phyloP scores from a whole-genome alignment of 225 moss, liverwort and hornwort species.

The Pleurozium schreberi region DNA sequence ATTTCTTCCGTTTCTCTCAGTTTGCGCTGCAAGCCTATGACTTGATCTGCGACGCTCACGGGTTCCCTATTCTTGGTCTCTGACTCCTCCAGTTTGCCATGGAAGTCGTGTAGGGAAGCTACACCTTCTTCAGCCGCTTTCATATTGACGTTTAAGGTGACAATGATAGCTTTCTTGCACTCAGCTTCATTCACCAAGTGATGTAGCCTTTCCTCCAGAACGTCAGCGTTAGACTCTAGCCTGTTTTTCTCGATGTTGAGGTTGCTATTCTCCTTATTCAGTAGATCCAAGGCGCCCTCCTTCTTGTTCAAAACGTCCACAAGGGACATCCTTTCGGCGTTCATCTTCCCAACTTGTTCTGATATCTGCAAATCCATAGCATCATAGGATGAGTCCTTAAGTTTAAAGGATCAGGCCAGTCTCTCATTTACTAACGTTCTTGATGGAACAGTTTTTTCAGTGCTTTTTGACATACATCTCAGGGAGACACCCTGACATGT shows the following conservation, averaged over 20 bases:
- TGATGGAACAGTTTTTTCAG: too few species aligned
- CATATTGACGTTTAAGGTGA: constrained; percentile 29
- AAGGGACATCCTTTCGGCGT: constrained; percentile 20
- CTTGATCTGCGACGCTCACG: constrained; percentile 16
- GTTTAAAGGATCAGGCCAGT: neutral
- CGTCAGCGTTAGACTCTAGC: constrained; percentile 23
- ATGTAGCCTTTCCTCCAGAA: constrained; percentile 34
- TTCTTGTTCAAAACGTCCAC: constrained; percentile 30
- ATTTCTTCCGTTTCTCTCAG: constrained; percentile 37
- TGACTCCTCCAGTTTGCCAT: constrained; percentile 29
- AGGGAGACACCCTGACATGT: neutral
- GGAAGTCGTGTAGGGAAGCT: constrained; percentile 22
- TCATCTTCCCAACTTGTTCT: constrained; percentile 29
- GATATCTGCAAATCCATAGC: constrained; percentile 18
- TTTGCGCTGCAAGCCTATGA: constrained; percentile 28
- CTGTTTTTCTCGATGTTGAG: constrained; percentile 19
- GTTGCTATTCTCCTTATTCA: constrained; percentile 19
- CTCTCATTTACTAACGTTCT: neutral
- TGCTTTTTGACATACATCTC: neutral
- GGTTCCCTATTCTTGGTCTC: constrained; percentile 19
- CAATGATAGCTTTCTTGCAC: constrained; percentile 29
- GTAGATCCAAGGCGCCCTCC: constrained; percentile 7
- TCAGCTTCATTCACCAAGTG: constrained; percentile 41
- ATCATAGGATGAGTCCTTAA: neutral
- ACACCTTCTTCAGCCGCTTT: constrained; percentile 42